Base-by-base conservation (phyloP, 2,329 filamentous ascomycete genomes). In the Seiridium cupressi region DNA sequence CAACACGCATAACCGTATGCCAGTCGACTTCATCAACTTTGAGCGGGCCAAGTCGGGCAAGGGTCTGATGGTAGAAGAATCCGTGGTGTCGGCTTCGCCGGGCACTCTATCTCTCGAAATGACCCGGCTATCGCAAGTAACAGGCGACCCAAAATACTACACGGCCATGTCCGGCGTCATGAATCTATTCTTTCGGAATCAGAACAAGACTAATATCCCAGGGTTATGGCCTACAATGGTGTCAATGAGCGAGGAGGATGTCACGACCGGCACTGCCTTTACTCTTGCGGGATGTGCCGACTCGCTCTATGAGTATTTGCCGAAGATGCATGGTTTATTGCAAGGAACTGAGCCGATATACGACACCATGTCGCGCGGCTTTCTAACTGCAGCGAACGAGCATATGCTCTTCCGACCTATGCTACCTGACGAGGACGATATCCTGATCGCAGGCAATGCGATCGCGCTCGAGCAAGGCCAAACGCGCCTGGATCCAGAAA, bases 21-120 rank as follows among this genome's bases (percentile, higher is more conserved):
- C 79, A 1, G 72, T 79, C 9, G 77, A 80, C 59, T 80, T 79
- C 34, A 77, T 83, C 64, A 70, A 78, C 65, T 88, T 75, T 35
- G 63, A 69, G 4, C 64, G 66, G 4, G 76, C 77, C 3, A 76
- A 77, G 60, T 69, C 65, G 0, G 77, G 77, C 4, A 58, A 67
- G 0, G 74, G 72, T 0, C 64, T 79, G 9, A 42, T 57, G 0
- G 64, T 76, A 0, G 77, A 80, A 60, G 18, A 36, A 1, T 65
- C 60, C 1, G 78, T 81, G 4, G 76, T 79, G 11, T 76, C 78
- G 3, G 80, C 80, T 5, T 76, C 77, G 5, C 76, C 79, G 1
- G 90, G 89, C 5, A 90, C 88, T 4, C 77, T 93, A 55, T 88
- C 85, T 1, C 74, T 93, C 60, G 91, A 93, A 67, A 87, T 93